Percentiles rank a stretch among this genome's conserved stretches.
Evolutionary conservation across 345 rosid genomes (phyloP).

Genomic region (Linum usitatissimum): DNA sequence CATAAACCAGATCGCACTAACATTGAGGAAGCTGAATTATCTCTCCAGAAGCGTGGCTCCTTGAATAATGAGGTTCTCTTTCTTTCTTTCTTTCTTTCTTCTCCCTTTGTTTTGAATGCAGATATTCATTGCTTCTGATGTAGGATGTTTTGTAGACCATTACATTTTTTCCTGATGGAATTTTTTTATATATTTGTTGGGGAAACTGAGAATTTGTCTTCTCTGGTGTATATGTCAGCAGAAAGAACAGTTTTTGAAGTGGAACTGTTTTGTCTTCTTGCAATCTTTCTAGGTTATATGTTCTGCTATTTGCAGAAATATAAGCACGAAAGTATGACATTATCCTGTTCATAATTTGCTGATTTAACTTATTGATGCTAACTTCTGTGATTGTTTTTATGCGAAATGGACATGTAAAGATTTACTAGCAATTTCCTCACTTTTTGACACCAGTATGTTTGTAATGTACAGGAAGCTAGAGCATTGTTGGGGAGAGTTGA

Average conservation of each 20-base stretch:
- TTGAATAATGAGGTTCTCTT: slow-evolving; percentile 63
- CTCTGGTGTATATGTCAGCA: too few relatives aligned
- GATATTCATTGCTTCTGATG: too few relatives aligned
- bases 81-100: slow-evolving; percentile 11
- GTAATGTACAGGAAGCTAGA: slow-evolving; percentile 57
- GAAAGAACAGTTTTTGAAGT: neutral
- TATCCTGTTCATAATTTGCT: neutral
- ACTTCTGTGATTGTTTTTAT: neutral
- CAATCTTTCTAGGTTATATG: neutral
- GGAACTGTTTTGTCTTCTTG: neutral
- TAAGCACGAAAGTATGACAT: neutral
- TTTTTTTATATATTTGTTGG: too few relatives aligned
- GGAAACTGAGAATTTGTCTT: too few relatives aligned
- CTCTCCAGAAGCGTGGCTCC: slow-evolving; percentile 65
- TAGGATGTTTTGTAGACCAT: too few relatives aligned
- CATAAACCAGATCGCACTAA: slow-evolving; percentile 44
- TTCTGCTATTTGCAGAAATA: neutral
- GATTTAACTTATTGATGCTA: neutral
- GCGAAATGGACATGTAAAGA: neutral
- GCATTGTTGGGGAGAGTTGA: slow-evolving; percentile 79
- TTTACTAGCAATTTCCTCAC: too few relatives aligned
- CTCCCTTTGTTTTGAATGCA: neutral
- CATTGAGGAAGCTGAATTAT: slow-evolving; percentile 75
- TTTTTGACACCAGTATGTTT: neutral
- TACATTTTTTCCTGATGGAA: too few relatives aligned